Evolutionary conservation across 2,329 filamentous ascomycete genomes (phyloP).

Genomic region (Cladosporium velox): DNA sequence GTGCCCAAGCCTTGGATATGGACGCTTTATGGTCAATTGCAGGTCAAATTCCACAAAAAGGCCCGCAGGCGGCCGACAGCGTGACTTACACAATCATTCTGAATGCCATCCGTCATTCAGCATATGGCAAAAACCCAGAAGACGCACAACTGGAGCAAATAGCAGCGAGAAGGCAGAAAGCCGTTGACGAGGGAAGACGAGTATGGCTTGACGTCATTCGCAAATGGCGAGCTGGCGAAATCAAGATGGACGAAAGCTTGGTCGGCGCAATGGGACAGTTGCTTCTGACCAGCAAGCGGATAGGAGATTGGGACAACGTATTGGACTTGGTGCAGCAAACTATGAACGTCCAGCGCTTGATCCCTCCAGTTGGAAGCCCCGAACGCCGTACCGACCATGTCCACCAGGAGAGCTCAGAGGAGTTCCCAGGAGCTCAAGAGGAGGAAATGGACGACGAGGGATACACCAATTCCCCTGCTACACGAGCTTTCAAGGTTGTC

Average conservation of each 20-base stretch:
- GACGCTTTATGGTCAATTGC: constrained; percentile 79
- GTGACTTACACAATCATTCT: constrained; percentile 82
- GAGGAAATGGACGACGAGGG: constrained; percentile 27
- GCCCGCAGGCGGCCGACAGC: constrained; percentile 64
- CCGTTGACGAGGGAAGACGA: constrained; percentile 66
- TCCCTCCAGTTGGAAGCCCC: constrained; percentile 40
- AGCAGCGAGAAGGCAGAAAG: constrained; percentile 42
- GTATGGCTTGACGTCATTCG: constrained; percentile 79
- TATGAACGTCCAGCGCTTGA: constrained; percentile 68
- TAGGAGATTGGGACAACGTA: constrained; percentile 68
- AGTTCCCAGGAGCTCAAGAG: constrained; percentile 7
- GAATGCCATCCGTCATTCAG: constrained; percentile 65
- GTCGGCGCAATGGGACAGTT: constrained; percentile 80
- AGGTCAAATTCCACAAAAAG: constrained; percentile 67
- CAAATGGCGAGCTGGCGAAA: constrained; percentile 71
- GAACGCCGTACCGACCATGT: constrained; percentile 35
- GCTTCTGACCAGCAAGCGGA: constrained; percentile 64
- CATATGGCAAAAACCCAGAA: constrained; percentile 27
- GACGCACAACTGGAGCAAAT: constrained; percentile 32
- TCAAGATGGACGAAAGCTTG: constrained; percentile 75
- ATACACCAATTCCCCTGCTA: constrained; percentile 32
- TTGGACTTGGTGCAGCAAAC: constrained; percentile 78
- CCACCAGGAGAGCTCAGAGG: constrained; percentile 22
- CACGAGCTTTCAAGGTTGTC: constrained; percentile 34
- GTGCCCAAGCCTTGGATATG: constrained; percentile 71